These are phyloP conservation scores for Yamadazyma akitaensis DNA, from an alignment of 805 yeast species.

Conservation along the genomic window DNA sequence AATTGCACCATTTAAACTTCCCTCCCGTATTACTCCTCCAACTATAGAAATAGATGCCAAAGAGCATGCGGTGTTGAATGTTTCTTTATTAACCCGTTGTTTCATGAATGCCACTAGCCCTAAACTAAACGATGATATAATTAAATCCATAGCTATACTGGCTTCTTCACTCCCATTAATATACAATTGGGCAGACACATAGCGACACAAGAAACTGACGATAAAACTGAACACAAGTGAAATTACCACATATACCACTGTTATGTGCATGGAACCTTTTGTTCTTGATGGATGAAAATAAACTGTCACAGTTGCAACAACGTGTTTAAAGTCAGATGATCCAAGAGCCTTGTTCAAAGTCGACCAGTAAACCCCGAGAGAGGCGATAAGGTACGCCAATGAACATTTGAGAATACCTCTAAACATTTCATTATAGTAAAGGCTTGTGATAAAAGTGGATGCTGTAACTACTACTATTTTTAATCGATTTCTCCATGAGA, in stretches of 20 bases:
- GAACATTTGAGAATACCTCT: constrained; percentile 58
- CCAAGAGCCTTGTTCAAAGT: constrained; percentile 55
- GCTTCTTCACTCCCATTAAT: constrained; percentile 44
- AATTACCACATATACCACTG: constrained; percentile 56
- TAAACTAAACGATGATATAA: constrained; percentile 51
- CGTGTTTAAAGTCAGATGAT: constrained; percentile 68
- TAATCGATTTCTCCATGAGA: constrained; percentile 6
- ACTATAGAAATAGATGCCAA: constrained; percentile 69
- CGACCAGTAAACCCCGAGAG: constrained; percentile 63
- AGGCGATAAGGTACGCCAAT: constrained; percentile 69
- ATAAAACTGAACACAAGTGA: constrained; percentile 53
- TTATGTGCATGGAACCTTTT: constrained; percentile 77
- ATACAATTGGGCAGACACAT: constrained; percentile 45
- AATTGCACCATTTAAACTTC: constrained; percentile 54
- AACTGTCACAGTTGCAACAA: constrained; percentile 78
- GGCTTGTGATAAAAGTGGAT: background rate
- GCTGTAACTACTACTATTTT: constrained; percentile 3
- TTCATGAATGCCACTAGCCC: constrained; percentile 70
- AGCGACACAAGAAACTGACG: constrained; percentile 51
- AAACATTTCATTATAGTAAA: constrained; percentile 17
- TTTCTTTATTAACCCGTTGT: constrained; percentile 60
- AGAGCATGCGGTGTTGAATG: constrained; percentile 80
- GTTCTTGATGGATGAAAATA: constrained; percentile 83
- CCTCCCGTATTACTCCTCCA: constrained; percentile 71
- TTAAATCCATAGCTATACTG: constrained; percentile 52